phyloP scores from a whole-genome alignment of 1,284 basidiomycete species.

The Afroboletus lepidellus region DNA sequence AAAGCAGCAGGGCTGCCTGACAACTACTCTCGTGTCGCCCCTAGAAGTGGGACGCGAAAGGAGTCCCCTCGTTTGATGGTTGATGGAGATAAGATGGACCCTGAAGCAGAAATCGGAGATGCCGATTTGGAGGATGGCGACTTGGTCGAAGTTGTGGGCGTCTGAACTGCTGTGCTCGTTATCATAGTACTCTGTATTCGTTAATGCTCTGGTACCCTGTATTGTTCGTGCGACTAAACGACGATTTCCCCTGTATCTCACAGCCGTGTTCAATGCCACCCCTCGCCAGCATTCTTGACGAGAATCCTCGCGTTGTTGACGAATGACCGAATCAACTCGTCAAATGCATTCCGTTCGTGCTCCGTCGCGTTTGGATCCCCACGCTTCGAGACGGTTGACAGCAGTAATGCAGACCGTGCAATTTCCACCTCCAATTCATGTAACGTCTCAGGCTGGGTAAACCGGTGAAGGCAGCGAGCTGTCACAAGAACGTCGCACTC shows the following conservation, averaged over 20 bases:
- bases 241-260: neutral
- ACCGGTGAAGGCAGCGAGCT: slow-evolving; percentile 1
- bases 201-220: slow-evolving; percentile 16
- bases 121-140: slow-evolving; percentile 76
- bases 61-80: slow-evolving; percentile 54
- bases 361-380: slow-evolving; percentile 56
- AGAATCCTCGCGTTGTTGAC: slow-evolving; percentile 78
- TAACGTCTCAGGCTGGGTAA: slow-evolving; percentile 51
- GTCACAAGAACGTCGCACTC: slow-evolving; percentile 23
- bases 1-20: slow-evolving; percentile 58
- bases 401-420: slow-evolving; percentile 57
- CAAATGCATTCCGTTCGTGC: slow-evolving; percentile 68
- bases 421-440: slow-evolving; percentile 78
- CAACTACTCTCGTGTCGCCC: slow-evolving; percentile 44
- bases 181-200: slow-evolving; percentile 5
- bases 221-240: slow-evolving; percentile 4
- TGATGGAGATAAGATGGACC: slow-evolving; percentile 66
- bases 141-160: slow-evolving; percentile 65
- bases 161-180: slow-evolving; percentile 37
- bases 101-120: slow-evolving; percentile 55
- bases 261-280: slow-evolving; percentile 34
- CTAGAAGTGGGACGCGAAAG: slow-evolving; percentile 29
- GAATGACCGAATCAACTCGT: slow-evolving; percentile 79
- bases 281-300: slow-evolving; percentile 58
- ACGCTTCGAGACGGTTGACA: slow-evolving; percentile 57